Conservation (phyloP, 2,329 filamentous ascomycete species). For the Claviceps sp. region DNA sequence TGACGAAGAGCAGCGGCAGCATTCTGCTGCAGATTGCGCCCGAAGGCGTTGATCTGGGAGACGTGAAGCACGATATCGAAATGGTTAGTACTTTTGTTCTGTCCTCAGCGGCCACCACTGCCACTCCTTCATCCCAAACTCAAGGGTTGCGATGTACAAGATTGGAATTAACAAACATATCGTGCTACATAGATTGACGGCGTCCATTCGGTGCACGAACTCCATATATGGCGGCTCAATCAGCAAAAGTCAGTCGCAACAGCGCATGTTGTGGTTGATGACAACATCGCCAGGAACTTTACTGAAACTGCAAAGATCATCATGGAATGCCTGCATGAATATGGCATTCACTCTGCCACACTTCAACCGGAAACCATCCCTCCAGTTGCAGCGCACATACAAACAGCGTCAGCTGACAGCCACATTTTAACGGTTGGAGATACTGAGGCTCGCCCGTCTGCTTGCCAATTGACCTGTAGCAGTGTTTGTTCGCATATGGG, state of each 20-base stretch:
- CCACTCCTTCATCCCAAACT: background rate
- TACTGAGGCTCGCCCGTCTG: conserved; percentile 13
- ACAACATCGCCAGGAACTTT: conserved; percentile 43
- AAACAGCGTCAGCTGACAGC: conserved; percentile 5
- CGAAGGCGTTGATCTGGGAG: conserved; percentile 40
- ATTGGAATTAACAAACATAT: background rate
- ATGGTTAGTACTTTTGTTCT: conserved; percentile 28
- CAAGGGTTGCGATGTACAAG: background rate
- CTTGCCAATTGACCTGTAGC: conserved; percentile 39
- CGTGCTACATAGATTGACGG: conserved; percentile 42
- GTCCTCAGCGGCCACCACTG: too few relatives aligned
- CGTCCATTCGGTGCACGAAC: conserved; percentile 53
- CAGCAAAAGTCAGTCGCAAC: conserved; percentile 58
- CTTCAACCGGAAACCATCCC: conserved; percentile 47
- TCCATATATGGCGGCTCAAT: conserved; percentile 62
- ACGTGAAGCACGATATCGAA: conserved; percentile 57
- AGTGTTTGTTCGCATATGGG: conserved; percentile 36
- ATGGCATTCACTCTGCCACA: conserved; percentile 59
- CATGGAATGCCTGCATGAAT: conserved; percentile 56
- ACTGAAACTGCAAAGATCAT: conserved; percentile 47
- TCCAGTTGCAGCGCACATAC: conserved; percentile 1
- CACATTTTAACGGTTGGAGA: conserved; percentile 11
- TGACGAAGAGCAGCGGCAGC: conserved; percentile 46
- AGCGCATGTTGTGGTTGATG: conserved; percentile 52
- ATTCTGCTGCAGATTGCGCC: conserved; percentile 59